These are phyloP conservation scores for Pogostemon cablin DNA, from an alignment of 257 asterid species.

Conservation along the genomic window DNA sequence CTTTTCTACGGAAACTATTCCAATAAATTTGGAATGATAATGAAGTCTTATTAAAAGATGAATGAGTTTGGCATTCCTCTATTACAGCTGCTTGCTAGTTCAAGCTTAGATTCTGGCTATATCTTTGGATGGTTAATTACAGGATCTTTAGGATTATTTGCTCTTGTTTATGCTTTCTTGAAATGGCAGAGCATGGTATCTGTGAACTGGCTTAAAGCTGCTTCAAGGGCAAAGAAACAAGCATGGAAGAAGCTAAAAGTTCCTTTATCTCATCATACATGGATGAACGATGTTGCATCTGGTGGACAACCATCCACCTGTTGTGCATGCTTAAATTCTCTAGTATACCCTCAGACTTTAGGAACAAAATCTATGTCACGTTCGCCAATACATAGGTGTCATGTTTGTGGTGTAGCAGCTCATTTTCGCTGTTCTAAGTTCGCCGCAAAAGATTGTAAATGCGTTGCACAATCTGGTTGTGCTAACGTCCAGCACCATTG, in stretches of 20 bases:
- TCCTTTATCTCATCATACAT: slow-evolving; percentile 73
- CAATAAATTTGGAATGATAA: slow-evolving; percentile 31
- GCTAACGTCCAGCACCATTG: slow-evolving; percentile 74
- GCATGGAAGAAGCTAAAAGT: slow-evolving; percentile 79
- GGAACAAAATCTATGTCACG: slow-evolving; percentile 54
- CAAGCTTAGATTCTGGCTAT: slow-evolving; percentile 54
- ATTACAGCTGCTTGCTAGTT: slow-evolving; percentile 50
- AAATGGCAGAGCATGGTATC: slow-evolving; percentile 79
- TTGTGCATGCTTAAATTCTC: slow-evolving; percentile 70
- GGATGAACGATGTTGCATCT: slow-evolving; percentile 67
- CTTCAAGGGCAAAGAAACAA: slow-evolving; percentile 78
- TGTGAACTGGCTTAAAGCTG: slow-evolving; percentile 86
- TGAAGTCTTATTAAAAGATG: slow-evolving; percentile 49
- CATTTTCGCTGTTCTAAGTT: slow-evolving; percentile 68
- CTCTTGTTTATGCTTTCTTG: slow-evolving; percentile 60
- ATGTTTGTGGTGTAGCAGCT: slow-evolving; percentile 79
- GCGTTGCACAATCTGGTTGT: slow-evolving; percentile 74
- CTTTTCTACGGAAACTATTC: slow-evolving; percentile 26
- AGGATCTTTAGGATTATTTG: slow-evolving; percentile 67
- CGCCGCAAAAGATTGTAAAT: slow-evolving; percentile 81
- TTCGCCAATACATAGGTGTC: slow-evolving; percentile 62
- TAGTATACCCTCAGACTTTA: slow-evolving; percentile 56
- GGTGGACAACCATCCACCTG: slow-evolving; percentile 75
- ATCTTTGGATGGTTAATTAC: slow-evolving; percentile 66
- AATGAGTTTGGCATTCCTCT: slow-evolving; percentile 59